A percentile compares a stretch with the other conserved stretches of the same genome.
Conservation (phyloP, 1,284 basidiomycete genomes). For the Leccinum holopus region DNA sequence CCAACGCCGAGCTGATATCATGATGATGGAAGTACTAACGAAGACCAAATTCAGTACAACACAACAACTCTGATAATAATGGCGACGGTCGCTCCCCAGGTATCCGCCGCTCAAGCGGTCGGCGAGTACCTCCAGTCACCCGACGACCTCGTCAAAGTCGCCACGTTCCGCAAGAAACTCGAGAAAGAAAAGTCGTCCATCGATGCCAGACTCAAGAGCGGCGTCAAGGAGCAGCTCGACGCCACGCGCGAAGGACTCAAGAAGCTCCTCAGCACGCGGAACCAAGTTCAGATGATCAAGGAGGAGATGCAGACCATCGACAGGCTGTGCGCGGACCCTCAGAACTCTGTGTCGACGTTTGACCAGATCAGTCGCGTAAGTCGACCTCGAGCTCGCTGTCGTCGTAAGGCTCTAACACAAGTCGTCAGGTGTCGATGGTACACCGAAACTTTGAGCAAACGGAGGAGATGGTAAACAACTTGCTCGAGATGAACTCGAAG, state of each 20-base stretch:
- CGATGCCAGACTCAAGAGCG: constrained; percentile 87
- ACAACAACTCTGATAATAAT: constrained; percentile 10
- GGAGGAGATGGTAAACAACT: constrained; percentile 92
- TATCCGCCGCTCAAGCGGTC: constrained; percentile 79
- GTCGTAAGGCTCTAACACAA: background rate
- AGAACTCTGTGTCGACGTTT: constrained; percentile 75
- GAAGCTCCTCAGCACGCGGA: constrained; percentile 80
- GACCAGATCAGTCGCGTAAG: constrained; percentile 90
- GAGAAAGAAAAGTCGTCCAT: constrained; percentile 97
- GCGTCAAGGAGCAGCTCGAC: constrained; percentile 93
- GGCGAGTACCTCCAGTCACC: constrained; percentile 89
- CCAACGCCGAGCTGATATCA: background rate
- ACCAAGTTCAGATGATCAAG: constrained; percentile 82
- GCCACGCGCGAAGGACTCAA: constrained; percentile 87
- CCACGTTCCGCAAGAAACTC: constrained; percentile 89
- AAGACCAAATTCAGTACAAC: background rate
- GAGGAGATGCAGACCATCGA: constrained; percentile 93
- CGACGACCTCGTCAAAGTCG: constrained; percentile 91
- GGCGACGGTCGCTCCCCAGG: constrained; percentile 49
- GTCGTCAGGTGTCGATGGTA: constrained; percentile 82
- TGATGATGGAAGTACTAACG: background rate
- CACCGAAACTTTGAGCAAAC: constrained; percentile 96
- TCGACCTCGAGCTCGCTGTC: background rate
- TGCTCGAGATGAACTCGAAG: constrained; percentile 85
- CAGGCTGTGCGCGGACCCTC: constrained; percentile 72